A percentile compares a stretch with the other conserved stretches of the same genome.
phyloP scores from a whole-genome alignment of 768 basidiomycete genomes.

The Stropharia rugosoannulata region DNA sequence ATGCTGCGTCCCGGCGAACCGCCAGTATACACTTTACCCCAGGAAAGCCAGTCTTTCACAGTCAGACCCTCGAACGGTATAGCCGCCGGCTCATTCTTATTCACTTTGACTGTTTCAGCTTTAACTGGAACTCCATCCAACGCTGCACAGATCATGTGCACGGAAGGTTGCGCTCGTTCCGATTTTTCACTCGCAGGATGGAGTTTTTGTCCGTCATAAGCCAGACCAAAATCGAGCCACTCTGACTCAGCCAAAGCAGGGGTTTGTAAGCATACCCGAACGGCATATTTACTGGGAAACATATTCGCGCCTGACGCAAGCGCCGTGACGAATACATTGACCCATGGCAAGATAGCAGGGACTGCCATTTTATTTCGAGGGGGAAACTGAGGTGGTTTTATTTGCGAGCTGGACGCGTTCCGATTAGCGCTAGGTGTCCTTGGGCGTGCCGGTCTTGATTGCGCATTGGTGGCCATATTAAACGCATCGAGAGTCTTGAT shows the following conservation, averaged over 20 bases:
- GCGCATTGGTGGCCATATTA: conserved; percentile 11
- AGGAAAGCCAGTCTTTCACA: conserved; percentile 60
- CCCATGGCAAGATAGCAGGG: conserved; percentile 60
- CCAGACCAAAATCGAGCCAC: conserved; percentile 77
- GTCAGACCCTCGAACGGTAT: conserved; percentile 53
- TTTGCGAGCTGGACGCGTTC: conserved; percentile 24
- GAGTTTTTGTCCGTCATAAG: conserved; percentile 28
- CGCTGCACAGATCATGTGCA: conserved; percentile 59
- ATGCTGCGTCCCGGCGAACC: conserved; percentile 46
- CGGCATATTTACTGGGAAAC: conserved; percentile 53
- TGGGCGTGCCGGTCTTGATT: conserved; percentile 25
- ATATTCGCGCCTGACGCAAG: conserved; percentile 31
- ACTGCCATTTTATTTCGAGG: conserved; percentile 46
- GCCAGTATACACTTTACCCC: conserved; percentile 62
- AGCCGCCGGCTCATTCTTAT: conserved; percentile 35
- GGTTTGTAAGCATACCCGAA: conserved; percentile 53
- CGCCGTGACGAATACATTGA: conserved; percentile 52
- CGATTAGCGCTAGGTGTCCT: conserved; percentile 36
- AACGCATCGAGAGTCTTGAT: conserved; percentile 37
- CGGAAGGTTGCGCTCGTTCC: conserved; percentile 33
- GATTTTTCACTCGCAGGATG: conserved; percentile 12
- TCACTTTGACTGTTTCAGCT: conserved; percentile 49
- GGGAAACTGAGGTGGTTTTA: conserved; percentile 21
- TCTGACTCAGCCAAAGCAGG: conserved; percentile 62
- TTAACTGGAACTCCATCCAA: conserved; percentile 65